Evolutionary conservation across 768 basidiomycete genomes (phyloP).

Genomic region (Amyloporia xantha): DNA sequence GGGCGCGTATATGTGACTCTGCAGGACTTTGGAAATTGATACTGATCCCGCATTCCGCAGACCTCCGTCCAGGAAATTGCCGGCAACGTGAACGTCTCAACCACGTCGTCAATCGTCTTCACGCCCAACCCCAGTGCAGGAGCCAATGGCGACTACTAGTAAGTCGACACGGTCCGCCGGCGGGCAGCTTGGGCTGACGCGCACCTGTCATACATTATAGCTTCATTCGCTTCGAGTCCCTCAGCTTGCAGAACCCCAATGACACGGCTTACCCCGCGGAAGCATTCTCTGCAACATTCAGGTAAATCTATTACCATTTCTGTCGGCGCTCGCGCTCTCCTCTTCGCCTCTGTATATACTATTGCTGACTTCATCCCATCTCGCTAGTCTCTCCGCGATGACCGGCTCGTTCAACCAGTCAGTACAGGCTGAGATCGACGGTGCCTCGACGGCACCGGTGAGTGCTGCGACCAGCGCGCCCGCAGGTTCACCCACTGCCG

Average conservation of each 20-base stretch:
- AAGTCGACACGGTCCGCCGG: conserved; percentile 13
- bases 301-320: conserved; percentile 37
- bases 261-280: conserved; percentile 50
- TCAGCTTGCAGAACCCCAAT: conserved; percentile 41
- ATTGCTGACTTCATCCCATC: too few relatives aligned
- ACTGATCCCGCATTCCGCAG: conserved; percentile 27
- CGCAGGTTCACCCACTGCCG: conserved; percentile 11
- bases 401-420: conserved; percentile 56
- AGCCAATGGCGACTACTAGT: conserved; percentile 53
- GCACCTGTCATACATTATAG: too few relatives aligned
- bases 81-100: conserved; percentile 45
- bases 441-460: conserved; percentile 51
- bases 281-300: conserved; percentile 77
- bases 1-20: not conserved
- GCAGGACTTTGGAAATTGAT: not conserved
- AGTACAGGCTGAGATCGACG: conserved; percentile 52
- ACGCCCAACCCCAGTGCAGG: conserved; percentile 47
- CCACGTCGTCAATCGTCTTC: conserved; percentile 39
- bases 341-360: conserved; percentile 42
- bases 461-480: conserved; percentile 31
- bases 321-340: not conserved
- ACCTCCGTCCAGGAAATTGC: conserved; percentile 50
- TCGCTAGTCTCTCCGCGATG: too few relatives aligned
- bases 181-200: not conserved
- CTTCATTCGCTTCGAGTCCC: conserved; percentile 75